Percentiles rank a stretch among this genome's conserved stretches.
These are phyloP conservation scores for Lyophyllum decastes DNA, from an alignment of 768 basidiomycete genomes.

Conservation along the genomic window DNA sequence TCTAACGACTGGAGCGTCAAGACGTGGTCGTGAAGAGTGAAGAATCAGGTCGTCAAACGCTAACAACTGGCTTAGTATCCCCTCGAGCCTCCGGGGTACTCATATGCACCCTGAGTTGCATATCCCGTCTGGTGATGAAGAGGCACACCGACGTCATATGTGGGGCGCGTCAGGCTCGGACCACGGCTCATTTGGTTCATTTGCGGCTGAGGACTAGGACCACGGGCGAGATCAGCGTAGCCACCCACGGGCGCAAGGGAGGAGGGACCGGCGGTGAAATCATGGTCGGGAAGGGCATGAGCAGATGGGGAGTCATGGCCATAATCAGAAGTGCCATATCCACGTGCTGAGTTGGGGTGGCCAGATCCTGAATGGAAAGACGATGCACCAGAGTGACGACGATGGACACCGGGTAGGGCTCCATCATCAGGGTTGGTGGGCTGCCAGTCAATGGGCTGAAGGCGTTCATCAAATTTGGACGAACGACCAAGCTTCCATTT, in stretches of 20 bases:
- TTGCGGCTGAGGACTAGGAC: slow-evolving; percentile 66
- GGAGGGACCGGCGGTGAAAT: slow-evolving; percentile 68
- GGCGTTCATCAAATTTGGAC: slow-evolving; percentile 76
- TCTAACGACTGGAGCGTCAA: slow-evolving; percentile 4
- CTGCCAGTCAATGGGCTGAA: slow-evolving; percentile 89
- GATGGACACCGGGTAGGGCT: slow-evolving; percentile 51
- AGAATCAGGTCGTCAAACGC: slow-evolving; percentile 2
- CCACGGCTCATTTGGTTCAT: slow-evolving; percentile 57
- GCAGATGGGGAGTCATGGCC: slow-evolving; percentile 32
- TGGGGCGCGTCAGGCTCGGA: slow-evolving; percentile 45
- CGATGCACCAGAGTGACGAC: slow-evolving; percentile 57
- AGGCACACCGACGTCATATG: slow-evolving; percentile 60
- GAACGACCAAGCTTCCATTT: slow-evolving; percentile 90
- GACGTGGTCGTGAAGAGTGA: slow-evolving; percentile 4
- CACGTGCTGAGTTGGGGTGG: slow-evolving; percentile 31
- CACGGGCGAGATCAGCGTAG: slow-evolving; percentile 82
- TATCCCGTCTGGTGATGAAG: slow-evolving; percentile 60
- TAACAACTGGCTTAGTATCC: slow-evolving; percentile 6
- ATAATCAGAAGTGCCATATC: slow-evolving; percentile 28
- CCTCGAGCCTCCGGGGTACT: slow-evolving; percentile 23
- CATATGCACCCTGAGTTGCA: slow-evolving; percentile 36
- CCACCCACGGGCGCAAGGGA: slow-evolving; percentile 70
- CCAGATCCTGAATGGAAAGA: slow-evolving; percentile 67
- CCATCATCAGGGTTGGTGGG: slow-evolving; percentile 57
- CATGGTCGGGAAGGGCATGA: slow-evolving; percentile 65